Evolutionary conservation across 176 grass and related monocot genomes (phyloP).

Genomic region (Cenchrus fungigraminus): DNA sequence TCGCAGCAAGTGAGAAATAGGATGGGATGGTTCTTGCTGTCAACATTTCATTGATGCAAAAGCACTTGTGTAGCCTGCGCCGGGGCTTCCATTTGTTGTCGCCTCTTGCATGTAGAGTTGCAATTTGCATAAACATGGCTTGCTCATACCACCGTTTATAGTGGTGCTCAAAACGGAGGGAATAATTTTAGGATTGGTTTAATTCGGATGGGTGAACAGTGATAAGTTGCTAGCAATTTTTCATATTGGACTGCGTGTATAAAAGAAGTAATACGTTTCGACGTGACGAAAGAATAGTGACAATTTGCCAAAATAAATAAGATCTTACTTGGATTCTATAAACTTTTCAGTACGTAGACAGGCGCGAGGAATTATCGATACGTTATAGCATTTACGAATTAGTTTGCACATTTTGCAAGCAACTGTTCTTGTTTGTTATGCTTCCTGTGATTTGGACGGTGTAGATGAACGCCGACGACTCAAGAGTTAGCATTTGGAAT

Average conservation of each 20-base stretch:
- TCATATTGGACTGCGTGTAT: no score
- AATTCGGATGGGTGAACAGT: no score
- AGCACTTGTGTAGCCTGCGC: no score
- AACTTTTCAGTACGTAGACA: no score
- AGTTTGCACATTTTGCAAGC: neutral
- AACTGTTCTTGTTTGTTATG: neutral
- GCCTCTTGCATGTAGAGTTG: neutral
- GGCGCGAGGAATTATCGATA: neutral
- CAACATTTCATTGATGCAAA: neutral
- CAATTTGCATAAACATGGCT: neutral
- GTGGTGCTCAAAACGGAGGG: neutral
- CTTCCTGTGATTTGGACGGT: neutral
- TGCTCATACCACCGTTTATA: slow-evolving; percentile 10
- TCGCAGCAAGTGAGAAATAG: neutral
- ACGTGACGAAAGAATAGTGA: no score
- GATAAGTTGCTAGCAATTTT: no score
- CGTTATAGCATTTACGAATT: neutral
- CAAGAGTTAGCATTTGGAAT: slow-evolving; percentile 1
- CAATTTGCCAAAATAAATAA: no score
- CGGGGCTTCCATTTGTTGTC: neutral
- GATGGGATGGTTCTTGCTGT: neutral
- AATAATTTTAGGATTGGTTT: no score
- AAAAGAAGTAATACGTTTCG: no score
- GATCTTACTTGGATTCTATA: no score
- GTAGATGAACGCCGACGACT: slow-evolving; percentile 16